Evolutionary conservation across 176 grass and related monocot species (phyloP), one percentile per base, ranked within the genome.

Genomic region (Carex myosuroides): DNA sequence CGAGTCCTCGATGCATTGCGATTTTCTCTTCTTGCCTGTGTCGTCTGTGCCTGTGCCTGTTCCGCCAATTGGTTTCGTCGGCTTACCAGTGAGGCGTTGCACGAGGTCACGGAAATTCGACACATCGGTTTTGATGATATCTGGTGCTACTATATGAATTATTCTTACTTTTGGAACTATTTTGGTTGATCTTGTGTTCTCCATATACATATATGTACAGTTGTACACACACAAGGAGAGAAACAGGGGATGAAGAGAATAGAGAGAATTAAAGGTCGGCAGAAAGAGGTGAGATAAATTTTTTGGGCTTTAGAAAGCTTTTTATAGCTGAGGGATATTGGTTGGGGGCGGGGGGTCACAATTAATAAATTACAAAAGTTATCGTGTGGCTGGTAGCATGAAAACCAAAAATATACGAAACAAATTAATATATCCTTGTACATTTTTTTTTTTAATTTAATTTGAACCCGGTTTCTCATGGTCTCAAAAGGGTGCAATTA

Each of bases 101-200:
- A 92, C 93, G 82, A 95, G 86, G 18, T 94, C 84, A 59, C 92
- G 92, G 82, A 94, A 94, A 81, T 94, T 83, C 41, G 79, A 32
- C 32, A 75, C 83, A 53, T 93, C 91, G 63, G 85, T 96, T 85
- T 91, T 91, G 85, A 93, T 96, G 75, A 93, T 24, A 79, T 89
- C 87, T 20, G 91, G 89, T 61, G 80, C 91, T 62, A 88, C 74
- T 59, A 91, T 57, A 85, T 93, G 87, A 29, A 93, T 81, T 81
- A 96, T 96, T 79, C 85, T 96, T 78, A 96, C 82, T 82, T 78
- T 84, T 35, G 81, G 86, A 44, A 86, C 89, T 46, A 83, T 17
- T 71, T 89, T 93, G 6, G 14, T 57, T 78, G 73, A 33, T 33
- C 26, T 57, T 57, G 26, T 78, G 0, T 57, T 78, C 73, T 78